Evolutionary conservation across 176 grass and related monocot genomes (phyloP).

Genomic region (Hordeum vulgare): DNA sequence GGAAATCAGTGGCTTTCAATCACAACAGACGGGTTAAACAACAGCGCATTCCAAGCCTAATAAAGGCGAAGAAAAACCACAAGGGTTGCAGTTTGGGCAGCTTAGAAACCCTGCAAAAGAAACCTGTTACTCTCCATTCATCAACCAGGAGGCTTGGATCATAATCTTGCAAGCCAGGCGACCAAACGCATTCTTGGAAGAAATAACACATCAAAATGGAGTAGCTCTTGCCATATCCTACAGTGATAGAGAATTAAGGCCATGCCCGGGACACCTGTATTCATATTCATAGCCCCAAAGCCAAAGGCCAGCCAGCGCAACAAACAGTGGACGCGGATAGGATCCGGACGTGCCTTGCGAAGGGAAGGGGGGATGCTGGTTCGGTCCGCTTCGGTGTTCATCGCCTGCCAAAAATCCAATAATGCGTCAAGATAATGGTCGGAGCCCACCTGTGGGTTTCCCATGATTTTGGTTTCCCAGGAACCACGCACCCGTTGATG

Average conservation of each 20-base stretch:
- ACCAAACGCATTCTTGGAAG: neutral
- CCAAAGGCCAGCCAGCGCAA: neutral
- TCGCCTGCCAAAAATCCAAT: slow-evolving; percentile 5
- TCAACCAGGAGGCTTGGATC: too few relatives aligned
- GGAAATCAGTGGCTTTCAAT: too few relatives aligned
- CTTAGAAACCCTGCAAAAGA: too few relatives aligned
- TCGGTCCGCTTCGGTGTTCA: neutral
- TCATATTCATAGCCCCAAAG: neutral
- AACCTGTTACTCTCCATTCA: too few relatives aligned
- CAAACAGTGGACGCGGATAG: neutral
- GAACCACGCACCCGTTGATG: neutral
- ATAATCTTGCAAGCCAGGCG: too few relatives aligned
- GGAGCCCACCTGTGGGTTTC: neutral
- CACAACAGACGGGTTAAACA: too few relatives aligned
- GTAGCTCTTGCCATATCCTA: neutral
- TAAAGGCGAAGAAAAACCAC: too few relatives aligned
- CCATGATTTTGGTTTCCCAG: slow-evolving; percentile 28
- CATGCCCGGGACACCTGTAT: too few relatives aligned
- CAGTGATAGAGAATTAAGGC: neutral
- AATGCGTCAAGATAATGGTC: neutral
- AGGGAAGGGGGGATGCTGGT: slow-evolving; percentile 19
- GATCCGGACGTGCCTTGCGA: neutral
- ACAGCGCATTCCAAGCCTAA: too few relatives aligned
- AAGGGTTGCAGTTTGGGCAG: too few relatives aligned
- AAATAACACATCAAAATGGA: neutral